These are phyloP conservation scores for Pulveroboletus frians DNA, from an alignment of 768 basidiomycete species.

Conservation along the genomic window DNA sequence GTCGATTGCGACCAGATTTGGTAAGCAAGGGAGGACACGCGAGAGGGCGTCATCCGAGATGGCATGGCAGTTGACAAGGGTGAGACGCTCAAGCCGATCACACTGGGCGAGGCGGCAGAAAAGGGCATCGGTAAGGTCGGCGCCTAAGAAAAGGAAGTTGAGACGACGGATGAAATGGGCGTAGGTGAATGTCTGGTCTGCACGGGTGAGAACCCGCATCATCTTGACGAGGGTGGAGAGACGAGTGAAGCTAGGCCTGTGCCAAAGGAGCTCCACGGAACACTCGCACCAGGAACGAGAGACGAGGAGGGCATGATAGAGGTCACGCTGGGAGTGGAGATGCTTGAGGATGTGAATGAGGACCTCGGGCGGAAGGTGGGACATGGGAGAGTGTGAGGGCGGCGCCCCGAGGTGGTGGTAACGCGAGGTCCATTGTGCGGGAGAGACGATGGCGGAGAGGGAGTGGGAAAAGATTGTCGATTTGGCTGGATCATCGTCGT, in stretches of 20 bases:
- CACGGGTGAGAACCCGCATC: constrained; percentile 59
- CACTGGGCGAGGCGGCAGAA: constrained; percentile 70
- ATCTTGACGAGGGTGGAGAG: constrained; percentile 71
- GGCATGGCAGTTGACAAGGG: constrained; percentile 71
- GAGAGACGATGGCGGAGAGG: constrained; percentile 43
- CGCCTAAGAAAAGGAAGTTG: constrained; percentile 74
- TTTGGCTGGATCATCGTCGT: constrained; percentile 58
- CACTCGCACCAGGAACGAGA: constrained; percentile 94
- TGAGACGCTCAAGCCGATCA: constrained; percentile 81
- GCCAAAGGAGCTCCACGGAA: constrained; percentile 92
- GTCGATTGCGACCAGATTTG: constrained; percentile 83
- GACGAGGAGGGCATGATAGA: constrained; percentile 72
- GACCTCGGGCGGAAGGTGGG: constrained; percentile 80
- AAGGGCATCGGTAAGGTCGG: constrained; percentile 67
- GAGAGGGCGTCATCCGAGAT: constrained; percentile 62
- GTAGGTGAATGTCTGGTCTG: constrained; percentile 80
- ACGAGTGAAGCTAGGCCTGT: constrained; percentile 74
- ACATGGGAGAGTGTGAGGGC: constrained; percentile 48
- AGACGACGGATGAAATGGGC: constrained; percentile 83
- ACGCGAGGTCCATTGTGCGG: constrained; percentile 58
- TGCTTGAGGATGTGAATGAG: constrained; percentile 90
- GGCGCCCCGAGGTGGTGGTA: constrained; percentile 31
- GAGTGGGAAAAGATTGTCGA: constrained; percentile 36
- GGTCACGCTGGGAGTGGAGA: constrained; percentile 66
- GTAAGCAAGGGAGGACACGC: constrained; percentile 60